These are phyloP conservation scores for Geotrichum armillariae DNA, from an alignment of 1,139 yeast genomes.

Conservation along the genomic window DNA sequence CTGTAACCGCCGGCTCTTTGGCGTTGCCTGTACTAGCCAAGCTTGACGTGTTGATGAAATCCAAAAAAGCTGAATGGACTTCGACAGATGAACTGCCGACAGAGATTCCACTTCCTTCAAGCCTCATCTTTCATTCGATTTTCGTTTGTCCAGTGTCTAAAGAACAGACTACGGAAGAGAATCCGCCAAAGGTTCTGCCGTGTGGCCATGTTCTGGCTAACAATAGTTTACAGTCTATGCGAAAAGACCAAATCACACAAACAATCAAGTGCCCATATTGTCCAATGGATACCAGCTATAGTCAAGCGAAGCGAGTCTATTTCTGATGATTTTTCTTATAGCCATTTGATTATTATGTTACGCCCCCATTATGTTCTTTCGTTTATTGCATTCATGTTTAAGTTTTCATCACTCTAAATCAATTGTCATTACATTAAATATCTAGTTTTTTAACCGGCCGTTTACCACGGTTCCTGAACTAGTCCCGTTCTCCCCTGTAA, in stretches of 20 bases:
- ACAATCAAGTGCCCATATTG: slow-evolving; percentile 70
- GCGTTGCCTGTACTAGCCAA: slow-evolving; percentile 74
- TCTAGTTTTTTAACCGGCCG: slow-evolving; percentile 50
- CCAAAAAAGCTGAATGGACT: slow-evolving; percentile 57
- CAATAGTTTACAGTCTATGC: slow-evolving; percentile 47
- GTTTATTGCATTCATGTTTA: not conserved
- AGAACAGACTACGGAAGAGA: slow-evolving; percentile 66
- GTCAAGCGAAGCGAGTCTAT: slow-evolving; percentile 33
- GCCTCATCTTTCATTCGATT: slow-evolving; percentile 69
- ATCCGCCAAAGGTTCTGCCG: slow-evolving; percentile 63
- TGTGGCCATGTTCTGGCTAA: slow-evolving; percentile 64
- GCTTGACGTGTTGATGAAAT: slow-evolving; percentile 52
- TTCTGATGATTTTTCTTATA: slow-evolving; percentile 24
- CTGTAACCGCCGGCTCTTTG: slow-evolving; percentile 67
- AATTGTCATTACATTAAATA: too few species aligned
- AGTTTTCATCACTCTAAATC: too few species aligned
- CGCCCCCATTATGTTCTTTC: not conserved
- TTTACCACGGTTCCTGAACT: slow-evolving; percentile 50
- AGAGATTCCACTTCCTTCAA: slow-evolving; percentile 54
- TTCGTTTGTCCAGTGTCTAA: slow-evolving; percentile 90
- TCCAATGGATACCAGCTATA: slow-evolving; percentile 45
- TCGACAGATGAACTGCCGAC: slow-evolving; percentile 59
- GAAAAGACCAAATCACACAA: slow-evolving; percentile 36
- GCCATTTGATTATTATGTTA: slow-evolving; percentile 3
- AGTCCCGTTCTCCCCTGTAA: slow-evolving; percentile 73